Evolutionary conservation across 2,329 filamentous ascomycete genomes (phyloP).

Genomic region (Fusarium palustre): DNA sequence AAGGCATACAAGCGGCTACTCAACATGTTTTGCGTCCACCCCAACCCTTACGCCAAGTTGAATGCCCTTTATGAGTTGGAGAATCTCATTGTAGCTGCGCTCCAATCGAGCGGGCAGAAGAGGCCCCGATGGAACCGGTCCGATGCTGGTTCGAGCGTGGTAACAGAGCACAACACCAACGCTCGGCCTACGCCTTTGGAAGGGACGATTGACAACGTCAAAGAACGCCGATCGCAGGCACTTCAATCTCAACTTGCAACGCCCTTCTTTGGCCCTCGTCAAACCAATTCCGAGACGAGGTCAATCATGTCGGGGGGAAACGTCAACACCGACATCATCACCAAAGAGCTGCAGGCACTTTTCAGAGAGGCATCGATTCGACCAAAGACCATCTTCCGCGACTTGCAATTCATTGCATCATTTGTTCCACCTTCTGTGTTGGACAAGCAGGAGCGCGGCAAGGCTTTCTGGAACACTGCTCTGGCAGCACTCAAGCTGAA

Average conservation of each 20-base stretch:
- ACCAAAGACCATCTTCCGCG: slow-evolving; percentile 84
- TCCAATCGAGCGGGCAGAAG: slow-evolving; percentile 57
- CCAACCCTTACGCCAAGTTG: slow-evolving; percentile 88
- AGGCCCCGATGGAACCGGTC: slow-evolving; percentile 53
- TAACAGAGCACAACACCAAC: slow-evolving; percentile 49
- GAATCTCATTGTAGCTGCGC: slow-evolving; percentile 80
- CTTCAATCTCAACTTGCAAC: slow-evolving; percentile 49
- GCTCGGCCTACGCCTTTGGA: slow-evolving; percentile 65
- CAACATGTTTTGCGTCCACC: slow-evolving; percentile 87
- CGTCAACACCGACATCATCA: slow-evolving; percentile 72
- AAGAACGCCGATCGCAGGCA: slow-evolving; percentile 72
- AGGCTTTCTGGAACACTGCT: slow-evolving; percentile 91
- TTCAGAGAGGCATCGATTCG: slow-evolving; percentile 76
- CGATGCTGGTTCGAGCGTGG: slow-evolving; percentile 52
- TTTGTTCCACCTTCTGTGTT: slow-evolving; percentile 71
- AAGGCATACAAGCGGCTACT: slow-evolving; percentile 83
- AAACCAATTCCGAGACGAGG: slow-evolving; percentile 62
- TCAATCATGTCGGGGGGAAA: slow-evolving; percentile 62
- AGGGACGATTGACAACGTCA: slow-evolving; percentile 76
- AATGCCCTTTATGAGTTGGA: slow-evolving; percentile 85
- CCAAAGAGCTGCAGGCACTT: slow-evolving; percentile 73
- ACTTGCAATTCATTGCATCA: slow-evolving; percentile 79
- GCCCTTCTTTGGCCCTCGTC: slow-evolving; percentile 51
- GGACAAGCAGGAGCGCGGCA: slow-evolving; percentile 72
- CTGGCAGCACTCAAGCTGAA: slow-evolving; percentile 90